phyloP scores from a whole-genome alignment of 139 green algal species.

The Chlamydomonas sp. region DNA sequence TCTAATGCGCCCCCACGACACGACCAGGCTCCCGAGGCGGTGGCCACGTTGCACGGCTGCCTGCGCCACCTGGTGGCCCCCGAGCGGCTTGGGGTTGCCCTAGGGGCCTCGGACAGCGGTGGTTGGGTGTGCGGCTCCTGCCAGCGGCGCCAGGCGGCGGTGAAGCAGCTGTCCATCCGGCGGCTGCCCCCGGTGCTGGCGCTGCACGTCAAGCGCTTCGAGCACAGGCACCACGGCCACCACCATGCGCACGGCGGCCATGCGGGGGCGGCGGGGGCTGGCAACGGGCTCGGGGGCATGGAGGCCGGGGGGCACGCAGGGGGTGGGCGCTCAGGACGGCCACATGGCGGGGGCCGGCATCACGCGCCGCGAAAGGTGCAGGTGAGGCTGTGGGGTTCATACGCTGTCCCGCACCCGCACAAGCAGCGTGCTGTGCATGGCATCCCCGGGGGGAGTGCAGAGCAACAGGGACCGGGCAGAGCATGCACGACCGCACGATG shows the following conservation, averaged over 20 bases:
- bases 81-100: slow-evolving; percentile 63
- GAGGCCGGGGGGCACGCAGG: neutral
- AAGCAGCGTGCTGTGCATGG: too few relatives aligned
- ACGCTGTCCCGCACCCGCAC: too few relatives aligned
- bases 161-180: slow-evolving; percentile 92
- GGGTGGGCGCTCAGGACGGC: neutral
- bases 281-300: neutral
- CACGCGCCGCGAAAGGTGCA: neutral
- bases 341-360: neutral
- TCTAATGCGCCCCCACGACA: too few relatives aligned
- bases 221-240: slow-evolving; percentile 63
- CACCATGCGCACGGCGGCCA: neutral
- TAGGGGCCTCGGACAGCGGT: neutral
- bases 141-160: slow-evolving; percentile 37
- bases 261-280: neutral
- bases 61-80: slow-evolving; percentile 77
- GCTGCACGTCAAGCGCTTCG: slow-evolving; percentile 94
- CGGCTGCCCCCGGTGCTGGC: slow-evolving; percentile 86
- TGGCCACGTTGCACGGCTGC: slow-evolving; percentile 70
- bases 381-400: neutral
- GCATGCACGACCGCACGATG: too few relatives aligned
- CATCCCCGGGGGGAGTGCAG: too few relatives aligned
- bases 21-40: neutral
- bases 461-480: too few relatives aligned
- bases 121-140: slow-evolving; percentile 74